phyloP scores from a whole-genome alignment of 257 asterid species.

The Primulina huaijiensis region DNA sequence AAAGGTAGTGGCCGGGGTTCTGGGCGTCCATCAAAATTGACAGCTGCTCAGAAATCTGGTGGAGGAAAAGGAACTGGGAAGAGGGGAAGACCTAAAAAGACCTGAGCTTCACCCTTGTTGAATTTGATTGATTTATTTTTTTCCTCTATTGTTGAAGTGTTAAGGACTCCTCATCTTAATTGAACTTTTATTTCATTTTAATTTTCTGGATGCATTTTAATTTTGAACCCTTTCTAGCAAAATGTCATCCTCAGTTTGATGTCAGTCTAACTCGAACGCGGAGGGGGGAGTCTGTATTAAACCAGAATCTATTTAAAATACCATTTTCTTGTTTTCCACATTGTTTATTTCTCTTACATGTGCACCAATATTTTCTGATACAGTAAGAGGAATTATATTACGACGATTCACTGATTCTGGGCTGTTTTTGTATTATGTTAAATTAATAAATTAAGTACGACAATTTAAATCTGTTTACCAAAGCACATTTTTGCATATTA shows the following conservation, averaged over 20 bases:
- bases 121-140: not conserved
- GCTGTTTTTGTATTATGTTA: too few species aligned
- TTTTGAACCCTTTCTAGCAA: not conserved
- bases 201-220: not conserved
- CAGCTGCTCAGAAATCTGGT: not conserved
- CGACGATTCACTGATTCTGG: too few species aligned
- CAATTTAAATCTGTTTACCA: too few species aligned
- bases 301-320: too few species aligned
- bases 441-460: too few species aligned
- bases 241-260: not conserved
- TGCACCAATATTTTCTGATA: not conserved
- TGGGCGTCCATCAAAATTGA: not conserved
- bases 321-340: not conserved
- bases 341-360: not conserved
- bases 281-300: not conserved
- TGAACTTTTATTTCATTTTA: not conserved
- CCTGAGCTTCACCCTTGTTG: not conserved
- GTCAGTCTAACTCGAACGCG: not conserved
- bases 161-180: too few species aligned
- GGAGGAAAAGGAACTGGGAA: not conserved
- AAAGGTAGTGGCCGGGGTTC: not conserved
- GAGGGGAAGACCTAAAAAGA: not conserved
- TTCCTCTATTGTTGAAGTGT: not conserved
- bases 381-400: too few species aligned
- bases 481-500: too few species aligned